Conservation (phyloP, 75 land plant species). For the Pseudotsuga menziesii region DNA sequence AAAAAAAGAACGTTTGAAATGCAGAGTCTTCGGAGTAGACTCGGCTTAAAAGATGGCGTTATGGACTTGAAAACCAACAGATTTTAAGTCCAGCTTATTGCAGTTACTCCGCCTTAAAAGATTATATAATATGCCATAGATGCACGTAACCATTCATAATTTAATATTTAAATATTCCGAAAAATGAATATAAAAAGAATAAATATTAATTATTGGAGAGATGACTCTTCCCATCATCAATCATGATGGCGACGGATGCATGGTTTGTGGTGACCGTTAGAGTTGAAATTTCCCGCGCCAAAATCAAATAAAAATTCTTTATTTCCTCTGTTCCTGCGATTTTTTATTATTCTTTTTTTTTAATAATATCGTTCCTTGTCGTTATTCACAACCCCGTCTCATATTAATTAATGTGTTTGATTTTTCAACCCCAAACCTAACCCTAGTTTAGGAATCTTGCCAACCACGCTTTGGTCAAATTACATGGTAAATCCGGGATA, state of each 20-base stretch:
- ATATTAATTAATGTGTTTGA: too few species aligned
- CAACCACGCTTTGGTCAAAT: too few species aligned
- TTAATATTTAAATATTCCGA: too few species aligned
- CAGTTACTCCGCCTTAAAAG: neutral
- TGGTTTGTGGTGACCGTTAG: conserved; percentile 5
- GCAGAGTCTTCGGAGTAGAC: neutral
- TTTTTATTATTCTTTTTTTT: too few species aligned
- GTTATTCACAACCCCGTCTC: too few species aligned
- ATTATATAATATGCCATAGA: neutral
- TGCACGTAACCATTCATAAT: conserved; percentile 4
- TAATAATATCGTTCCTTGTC: too few species aligned
- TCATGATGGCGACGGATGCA: conserved; percentile 1
- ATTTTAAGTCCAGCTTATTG: neutral
- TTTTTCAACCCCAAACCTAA: too few species aligned
- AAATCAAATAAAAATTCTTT: conserved; percentile 7
- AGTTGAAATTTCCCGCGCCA: conserved; percentile 3
- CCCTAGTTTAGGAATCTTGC: too few species aligned
- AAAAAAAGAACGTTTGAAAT: neutral
- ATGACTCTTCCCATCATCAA: neutral
- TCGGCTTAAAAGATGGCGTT: conserved; percentile 12
- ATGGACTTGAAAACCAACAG: neutral
- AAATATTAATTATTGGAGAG: too few species aligned
- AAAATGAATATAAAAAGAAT: too few species aligned
- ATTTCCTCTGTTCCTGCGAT: too few species aligned
- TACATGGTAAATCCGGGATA: too few species aligned